Evolutionary conservation across 352 stramenopile genomes (phyloP), one percentile per base, ranked within the genome.

Genomic region (Phytophthora gonapodyides): DNA sequence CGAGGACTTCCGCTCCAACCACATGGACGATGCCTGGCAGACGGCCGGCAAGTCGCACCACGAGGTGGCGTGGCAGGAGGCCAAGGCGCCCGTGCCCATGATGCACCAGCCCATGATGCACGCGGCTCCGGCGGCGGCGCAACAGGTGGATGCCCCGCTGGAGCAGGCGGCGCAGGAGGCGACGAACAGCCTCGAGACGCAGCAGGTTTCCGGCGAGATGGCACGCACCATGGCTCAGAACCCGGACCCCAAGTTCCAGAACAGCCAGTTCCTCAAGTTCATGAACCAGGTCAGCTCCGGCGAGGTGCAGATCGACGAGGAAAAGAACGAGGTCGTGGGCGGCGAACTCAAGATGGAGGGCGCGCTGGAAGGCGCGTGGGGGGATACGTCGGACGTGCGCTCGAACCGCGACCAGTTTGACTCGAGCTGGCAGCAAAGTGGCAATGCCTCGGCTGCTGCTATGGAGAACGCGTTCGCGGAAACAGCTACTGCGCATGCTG

Each of bases 241-340:
- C 61, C 71, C 71, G 8, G 80, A 94, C 57, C 75, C 81, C 2
- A 91, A 91, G 64, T 95, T 74, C 60, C 84, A 95, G 62, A 88
- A 93, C 55, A 95, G 87, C 69, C 80, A 95, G 50, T 95, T 95
- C 54, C 69, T 93, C 42, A 70, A 92, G 61, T 95, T 95, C 49
- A 93, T 95, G 84, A 81, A 92, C 55, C 74, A 93, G 58, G 78
- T 95, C 34, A 78, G 81, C 47, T 69, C 64, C 5, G 87, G 87
- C 31, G 73, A 90, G 63, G 78, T 92, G 6, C 80, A 88, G 59
- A 73, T 95, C 8, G 77, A 93, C 57, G 87, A 95, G 52, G 80
- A 82, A 44, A 87, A 87, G 59, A 94, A 94, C 53, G 70, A 73
- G 34, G 84, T 92, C 36, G 69, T 73, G 15, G 69, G 73, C 17